Conservation (phyloP, 768 basidiomycete genomes). For the Sarcodon aspratus region DNA sequence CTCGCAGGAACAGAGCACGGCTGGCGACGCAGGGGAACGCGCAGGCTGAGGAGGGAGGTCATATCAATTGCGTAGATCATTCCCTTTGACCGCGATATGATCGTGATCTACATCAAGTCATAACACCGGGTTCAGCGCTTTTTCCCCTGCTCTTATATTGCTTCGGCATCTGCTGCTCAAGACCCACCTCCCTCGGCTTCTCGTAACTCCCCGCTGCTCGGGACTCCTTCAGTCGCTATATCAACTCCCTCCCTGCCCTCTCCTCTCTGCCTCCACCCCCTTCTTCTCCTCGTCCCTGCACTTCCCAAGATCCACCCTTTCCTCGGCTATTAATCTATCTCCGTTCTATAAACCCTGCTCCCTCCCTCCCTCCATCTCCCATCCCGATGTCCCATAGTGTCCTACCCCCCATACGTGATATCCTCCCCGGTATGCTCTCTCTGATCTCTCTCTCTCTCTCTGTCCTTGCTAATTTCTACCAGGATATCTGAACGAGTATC, state of each 20-base stretch:
- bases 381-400: conserved; percentile 6
- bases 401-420: conserved; percentile 17
- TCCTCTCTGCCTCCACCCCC: neutral
- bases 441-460: neutral
- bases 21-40: too few relatives aligned
- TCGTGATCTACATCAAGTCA: too few relatives aligned
- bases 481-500: conserved; percentile 2
- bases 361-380: conserved; percentile 1
- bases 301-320: neutral
- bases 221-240: too few relatives aligned
- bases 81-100: too few relatives aligned
- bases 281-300: neutral
- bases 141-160: too few relatives aligned
- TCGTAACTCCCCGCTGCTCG: too few relatives aligned
- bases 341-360: neutral
- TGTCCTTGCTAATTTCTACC: neutral
- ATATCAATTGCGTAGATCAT: too few relatives aligned
- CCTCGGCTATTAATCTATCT: neutral
- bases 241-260: neutral
- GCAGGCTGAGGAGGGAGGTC: too few relatives aligned
- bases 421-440: conserved; percentile 15
- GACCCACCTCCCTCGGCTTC: too few relatives aligned
- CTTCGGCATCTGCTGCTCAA: too few relatives aligned
- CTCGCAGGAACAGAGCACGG: too few relatives aligned
- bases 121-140: too few relatives aligned